Conservation (phyloP, 768 basidiomycete species). For the Agaricus subrufescens region DNA sequence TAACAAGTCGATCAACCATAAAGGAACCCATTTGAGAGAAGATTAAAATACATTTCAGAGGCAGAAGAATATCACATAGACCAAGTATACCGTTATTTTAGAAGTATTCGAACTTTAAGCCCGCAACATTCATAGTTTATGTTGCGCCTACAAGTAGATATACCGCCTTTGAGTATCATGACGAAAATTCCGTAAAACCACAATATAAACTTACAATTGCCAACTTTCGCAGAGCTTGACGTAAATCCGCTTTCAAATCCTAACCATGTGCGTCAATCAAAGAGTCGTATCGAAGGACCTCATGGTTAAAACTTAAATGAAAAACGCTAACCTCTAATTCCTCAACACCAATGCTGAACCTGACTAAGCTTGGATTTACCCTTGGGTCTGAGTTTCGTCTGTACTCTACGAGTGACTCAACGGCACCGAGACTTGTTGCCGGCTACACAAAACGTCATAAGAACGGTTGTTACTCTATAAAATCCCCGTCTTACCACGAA, state of each 20-base stretch:
- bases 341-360: constrained; percentile 82
- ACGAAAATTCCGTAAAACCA: background rate
- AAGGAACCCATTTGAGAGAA: too few species aligned
- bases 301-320: too few species aligned
- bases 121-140: too few species aligned
- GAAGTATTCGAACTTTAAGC: too few species aligned
- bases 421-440: constrained; percentile 83
- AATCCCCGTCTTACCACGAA: constrained; percentile 49
- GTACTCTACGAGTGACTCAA: constrained; percentile 81
- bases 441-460: constrained; percentile 37
- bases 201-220: constrained; percentile 20
- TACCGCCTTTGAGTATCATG: background rate
- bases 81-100: too few species aligned
- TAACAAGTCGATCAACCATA: too few species aligned
- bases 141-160: too few species aligned
- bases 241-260: constrained; percentile 72
- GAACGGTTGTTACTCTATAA: background rate
- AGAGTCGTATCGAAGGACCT: too few species aligned
- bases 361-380: constrained; percentile 63
- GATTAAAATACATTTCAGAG: too few species aligned
- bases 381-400: constrained; percentile 54
- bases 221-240: constrained; percentile 44
- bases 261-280: constrained; percentile 18
- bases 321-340: constrained; percentile 54
- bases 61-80: too few species aligned